Percentiles rank a stretch among this genome's conserved stretches.
Conservation (phyloP, 2,329 filamentous ascomycete genomes). For the Cytospora paraplurivora region DNA sequence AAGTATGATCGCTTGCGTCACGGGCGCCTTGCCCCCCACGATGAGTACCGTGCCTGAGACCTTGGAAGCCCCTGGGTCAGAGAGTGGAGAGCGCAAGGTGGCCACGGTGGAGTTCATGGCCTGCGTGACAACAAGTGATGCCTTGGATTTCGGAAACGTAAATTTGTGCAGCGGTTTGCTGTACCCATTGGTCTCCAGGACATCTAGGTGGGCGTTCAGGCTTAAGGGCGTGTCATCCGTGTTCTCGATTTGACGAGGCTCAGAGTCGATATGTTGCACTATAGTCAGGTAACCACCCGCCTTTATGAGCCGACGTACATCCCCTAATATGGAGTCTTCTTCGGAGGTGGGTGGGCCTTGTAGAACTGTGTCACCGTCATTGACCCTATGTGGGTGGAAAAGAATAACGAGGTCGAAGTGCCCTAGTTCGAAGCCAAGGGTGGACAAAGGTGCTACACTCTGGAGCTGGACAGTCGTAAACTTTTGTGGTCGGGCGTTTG, state of each 20-base stretch:
- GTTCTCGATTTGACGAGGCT: too few species aligned
- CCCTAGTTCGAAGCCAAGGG: too few species aligned
- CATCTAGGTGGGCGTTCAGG: not conserved
- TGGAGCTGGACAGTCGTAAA: not conserved
- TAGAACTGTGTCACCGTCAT: too few species aligned
- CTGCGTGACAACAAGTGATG: not conserved
- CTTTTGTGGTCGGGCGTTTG: not conserved
- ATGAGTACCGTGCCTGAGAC: not conserved
- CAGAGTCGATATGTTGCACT: too few species aligned
- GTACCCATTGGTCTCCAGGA: not conserved
- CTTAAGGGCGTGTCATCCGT: too few species aligned
- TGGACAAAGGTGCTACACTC: too few species aligned
- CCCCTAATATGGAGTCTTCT: too few species aligned
- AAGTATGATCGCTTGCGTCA: not conserved
- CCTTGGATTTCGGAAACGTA: not conserved
- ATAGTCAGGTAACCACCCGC: too few species aligned
- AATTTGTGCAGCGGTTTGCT: not conserved
- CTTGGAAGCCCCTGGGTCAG: not conserved
- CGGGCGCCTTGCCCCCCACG: not conserved
- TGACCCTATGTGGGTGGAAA: too few species aligned
- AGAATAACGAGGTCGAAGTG: too few species aligned
- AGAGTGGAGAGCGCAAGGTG: not conserved
- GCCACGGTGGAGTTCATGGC: not conserved
- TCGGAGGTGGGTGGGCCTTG: too few species aligned
- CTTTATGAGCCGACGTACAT: too few species aligned